Evolutionary conservation across 2,329 filamentous ascomycete species (phyloP), one percentile per base, ranked within the genome.

Genomic region (Colletotrichum neosansevieriae): DNA sequence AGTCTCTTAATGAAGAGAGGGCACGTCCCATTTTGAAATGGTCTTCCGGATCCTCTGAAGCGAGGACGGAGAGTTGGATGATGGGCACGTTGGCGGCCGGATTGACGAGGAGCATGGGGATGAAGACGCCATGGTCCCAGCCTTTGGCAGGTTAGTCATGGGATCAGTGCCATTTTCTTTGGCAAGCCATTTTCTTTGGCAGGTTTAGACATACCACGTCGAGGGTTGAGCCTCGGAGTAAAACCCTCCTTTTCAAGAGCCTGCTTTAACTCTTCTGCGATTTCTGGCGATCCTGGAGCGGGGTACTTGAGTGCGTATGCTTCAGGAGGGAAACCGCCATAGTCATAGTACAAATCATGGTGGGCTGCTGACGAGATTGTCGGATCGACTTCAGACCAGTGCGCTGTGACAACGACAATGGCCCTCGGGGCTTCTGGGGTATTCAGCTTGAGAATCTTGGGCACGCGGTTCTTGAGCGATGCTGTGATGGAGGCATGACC

Each of bases 51-150:
- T 85, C 81, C 73, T 89, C 86, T 17, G 81, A 84, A 32, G 73
- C 71, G 3, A 89, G 81, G 11, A 89, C 85, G 1, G 84, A 87
- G 62, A 89, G 73, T 73, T 89, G 87, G n/a, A 89, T 79, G 34
- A 89, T 79, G 54, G 87, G 87, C 2, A 87, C 74, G 64, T 82
- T 77, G 71, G 86, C 87, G 47, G 78, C 72, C 19, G 87, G 87
- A 63, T 84, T 76, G 72, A 86, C 83, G 49, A 89, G 84, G 51
- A 83, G 79, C 77, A 89, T 79, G 6, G 87, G 87, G 29, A 89
- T 76, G 74, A 89, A 89, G 65, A 89, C 86, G 77, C 87, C 87
- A 73, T 89, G 87, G 73, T 89, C 87, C 87, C 87, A 89, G 66
- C 83, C 67, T 69, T 11, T 32, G 42, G n/a, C 12, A 9, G 19